Evolutionary conservation across 169 alveolate species (phyloP).

Genomic region (Eimeria acervulina): DNA sequence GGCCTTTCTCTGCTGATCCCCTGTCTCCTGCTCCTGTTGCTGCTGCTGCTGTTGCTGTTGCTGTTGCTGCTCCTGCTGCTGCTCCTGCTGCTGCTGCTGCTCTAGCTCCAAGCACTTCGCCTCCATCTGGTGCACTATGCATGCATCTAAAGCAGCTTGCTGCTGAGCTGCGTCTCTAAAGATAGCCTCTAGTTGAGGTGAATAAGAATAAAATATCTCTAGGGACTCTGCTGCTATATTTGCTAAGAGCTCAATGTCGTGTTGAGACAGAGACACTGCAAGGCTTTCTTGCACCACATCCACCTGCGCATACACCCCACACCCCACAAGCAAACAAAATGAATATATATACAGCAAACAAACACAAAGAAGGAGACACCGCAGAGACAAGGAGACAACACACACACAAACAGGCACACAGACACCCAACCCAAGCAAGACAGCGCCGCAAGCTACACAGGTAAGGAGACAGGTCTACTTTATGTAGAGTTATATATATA

Average conservation of each 20-base stretch:
- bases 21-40: conserved; percentile 2
- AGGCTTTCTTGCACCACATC: conserved; percentile 64
- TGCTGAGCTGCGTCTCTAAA: conserved; percentile 14
- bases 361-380: not conserved
- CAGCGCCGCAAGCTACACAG: no score
- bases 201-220: conserved; percentile 67
- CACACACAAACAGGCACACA: no score
- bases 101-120: conserved; percentile 61
- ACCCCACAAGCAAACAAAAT: not conserved
- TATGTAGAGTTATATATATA: no score
- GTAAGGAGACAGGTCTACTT: no score
- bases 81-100: conserved; percentile 48
- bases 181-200: conserved; percentile 34
- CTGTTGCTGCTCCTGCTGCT: not conserved
- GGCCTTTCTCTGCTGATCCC: not conserved
- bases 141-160: conserved; percentile 45
- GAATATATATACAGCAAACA: not conserved
- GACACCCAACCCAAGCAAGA: no score
- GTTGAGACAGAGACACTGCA: conserved; percentile 15
- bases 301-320: conserved; percentile 35
- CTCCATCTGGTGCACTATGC: conserved; percentile 52
- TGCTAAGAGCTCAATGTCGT: conserved; percentile 54
- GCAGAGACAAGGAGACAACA: no score
- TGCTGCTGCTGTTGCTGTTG: conserved; percentile 61
- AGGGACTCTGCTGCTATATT: conserved; percentile 72